Evolutionary conservation across 306 rosid genomes (phyloP), one percentile per base, ranked within the genome.

Genomic region (Cyclanthera cordifolia): DNA sequence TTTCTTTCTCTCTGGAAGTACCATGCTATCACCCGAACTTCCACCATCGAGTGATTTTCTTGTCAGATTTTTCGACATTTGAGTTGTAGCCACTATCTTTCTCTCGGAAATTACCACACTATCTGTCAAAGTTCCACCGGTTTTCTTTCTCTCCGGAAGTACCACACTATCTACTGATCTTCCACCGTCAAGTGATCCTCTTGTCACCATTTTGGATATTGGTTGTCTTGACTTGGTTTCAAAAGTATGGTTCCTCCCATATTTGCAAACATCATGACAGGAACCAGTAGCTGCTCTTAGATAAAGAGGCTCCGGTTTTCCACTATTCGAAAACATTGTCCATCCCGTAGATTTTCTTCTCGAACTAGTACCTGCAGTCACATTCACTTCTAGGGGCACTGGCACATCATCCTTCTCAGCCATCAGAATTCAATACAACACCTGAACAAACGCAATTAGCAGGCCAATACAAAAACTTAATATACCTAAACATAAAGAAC

Each of bases 201-300:
- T 72, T 7, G 76, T 60, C 51, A 75, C 67, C 72, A 78, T 74
- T 74, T 76, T 64, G 57, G 68, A 70, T 25, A 78, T 21, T 9
- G 85, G 77, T n/a, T 20, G 73, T 72, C 82, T 83, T 49, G 71
- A 81, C 80, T 82, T 86, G 54, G 5, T 64, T 24, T 75, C 84
- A 19, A 53, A 15, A 41, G 56, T 82, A 28, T 82, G 81, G 67
- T 77, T 70, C 76, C 66, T 27, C 58, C 97, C 99, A 73, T 76
- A 86, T 77, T 90, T 94, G 76, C 99, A 94, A 27, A 80, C 14
- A 71, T 94, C 97, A 70, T 94, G 99, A 82, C 99, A 94, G 49
- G 99, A 94, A 59, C 95, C 96, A 2, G 85, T 74, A 28, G 96
- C 88, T 56, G 90, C 90, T 80, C 96, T 83, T 69, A 82, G 95